Percentiles rank a stretch among this genome's conserved stretches.
Evolutionary conservation across 352 stramenopile species (phyloP).

Genomic region (Phytophthora meadii): DNA sequence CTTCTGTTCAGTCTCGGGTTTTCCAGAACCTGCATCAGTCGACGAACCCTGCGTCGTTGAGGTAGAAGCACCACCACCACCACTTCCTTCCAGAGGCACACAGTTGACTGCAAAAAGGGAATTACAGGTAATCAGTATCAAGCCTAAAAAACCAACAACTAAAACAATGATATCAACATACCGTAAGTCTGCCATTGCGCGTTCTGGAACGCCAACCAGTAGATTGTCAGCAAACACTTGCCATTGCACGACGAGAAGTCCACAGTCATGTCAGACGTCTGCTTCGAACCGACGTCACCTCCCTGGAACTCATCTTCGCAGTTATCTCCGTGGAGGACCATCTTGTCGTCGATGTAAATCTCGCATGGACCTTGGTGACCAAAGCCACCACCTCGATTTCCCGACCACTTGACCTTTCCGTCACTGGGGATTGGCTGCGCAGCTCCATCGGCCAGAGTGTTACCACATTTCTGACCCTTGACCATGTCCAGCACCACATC

Average conservation of each 20-base stretch:
- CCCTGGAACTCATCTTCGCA: slow-evolving; percentile 45
- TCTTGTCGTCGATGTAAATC: slow-evolving; percentile 50
- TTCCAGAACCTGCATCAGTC: neutral
- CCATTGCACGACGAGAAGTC: slow-evolving; percentile 50
- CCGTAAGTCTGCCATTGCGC: slow-evolving; percentile 29
- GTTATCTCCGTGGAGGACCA: slow-evolving; percentile 40
- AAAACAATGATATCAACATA: no score
- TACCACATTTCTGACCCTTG: slow-evolving; percentile 29
- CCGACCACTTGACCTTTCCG: slow-evolving; percentile 32
- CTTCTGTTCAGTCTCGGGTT: neutral
- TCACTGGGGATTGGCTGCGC: slow-evolving; percentile 35
- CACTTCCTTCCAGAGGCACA: slow-evolving; percentile 26
- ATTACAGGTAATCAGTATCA: neutral
- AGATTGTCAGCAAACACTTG: slow-evolving; percentile 51
- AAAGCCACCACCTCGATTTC: slow-evolving; percentile 37
- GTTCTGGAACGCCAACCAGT: slow-evolving; percentile 55
- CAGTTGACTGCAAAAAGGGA: slow-evolving; percentile 20
- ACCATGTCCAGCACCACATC: slow-evolving; percentile 39
- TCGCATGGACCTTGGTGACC: slow-evolving; percentile 49
- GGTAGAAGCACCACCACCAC: neutral
- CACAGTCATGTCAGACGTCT: slow-evolving; percentile 36
- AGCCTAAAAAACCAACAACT: no score
- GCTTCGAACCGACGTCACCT: slow-evolving; percentile 17
- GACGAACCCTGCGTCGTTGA: slow-evolving; percentile 1
- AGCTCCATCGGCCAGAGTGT: slow-evolving; percentile 26